Percentiles rank a stretch among this genome's conserved stretches.
phyloP scores from a whole-genome alignment of 148 eudicot genomes.

The Rhododendron ferrugineum region DNA sequence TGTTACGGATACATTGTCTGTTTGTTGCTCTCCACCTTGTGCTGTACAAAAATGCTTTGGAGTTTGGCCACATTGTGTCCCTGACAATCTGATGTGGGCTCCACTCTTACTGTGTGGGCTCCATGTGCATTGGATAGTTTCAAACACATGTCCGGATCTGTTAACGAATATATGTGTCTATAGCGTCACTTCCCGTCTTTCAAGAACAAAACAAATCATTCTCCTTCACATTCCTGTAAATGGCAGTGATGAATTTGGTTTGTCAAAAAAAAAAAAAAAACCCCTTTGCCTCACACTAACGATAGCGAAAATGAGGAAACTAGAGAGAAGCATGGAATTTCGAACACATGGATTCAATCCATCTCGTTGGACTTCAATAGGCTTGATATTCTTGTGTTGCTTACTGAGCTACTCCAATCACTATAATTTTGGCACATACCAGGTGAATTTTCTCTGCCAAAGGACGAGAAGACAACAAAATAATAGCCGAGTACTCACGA shows the following conservation, averaged over 20 bases:
- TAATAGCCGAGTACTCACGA: not conserved
- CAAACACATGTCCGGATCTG: too few relatives aligned
- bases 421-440: not conserved
- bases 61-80: not conserved
- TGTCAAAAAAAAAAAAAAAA: too few relatives aligned
- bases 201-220: too few relatives aligned
- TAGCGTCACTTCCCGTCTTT: not conserved
- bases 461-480: not conserved
- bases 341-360: not conserved
- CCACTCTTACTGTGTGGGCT: not conserved
- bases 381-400: not conserved
- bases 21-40: not conserved
- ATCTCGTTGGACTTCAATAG: not conserved
- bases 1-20: not conserved
- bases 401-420: not conserved
- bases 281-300: not conserved
- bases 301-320: not conserved
- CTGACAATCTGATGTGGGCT: too few relatives aligned
- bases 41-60: not conserved
- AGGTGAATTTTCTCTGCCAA: not conserved
- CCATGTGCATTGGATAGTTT: too few relatives aligned
- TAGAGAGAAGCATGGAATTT: not conserved
- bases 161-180: too few relatives aligned
- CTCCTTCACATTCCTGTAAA: too few relatives aligned
- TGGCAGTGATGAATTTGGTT: too few relatives aligned